Base-by-base conservation (phyloP, 202 grass and related monocot genomes). In the Digitaria exilis region DNA sequence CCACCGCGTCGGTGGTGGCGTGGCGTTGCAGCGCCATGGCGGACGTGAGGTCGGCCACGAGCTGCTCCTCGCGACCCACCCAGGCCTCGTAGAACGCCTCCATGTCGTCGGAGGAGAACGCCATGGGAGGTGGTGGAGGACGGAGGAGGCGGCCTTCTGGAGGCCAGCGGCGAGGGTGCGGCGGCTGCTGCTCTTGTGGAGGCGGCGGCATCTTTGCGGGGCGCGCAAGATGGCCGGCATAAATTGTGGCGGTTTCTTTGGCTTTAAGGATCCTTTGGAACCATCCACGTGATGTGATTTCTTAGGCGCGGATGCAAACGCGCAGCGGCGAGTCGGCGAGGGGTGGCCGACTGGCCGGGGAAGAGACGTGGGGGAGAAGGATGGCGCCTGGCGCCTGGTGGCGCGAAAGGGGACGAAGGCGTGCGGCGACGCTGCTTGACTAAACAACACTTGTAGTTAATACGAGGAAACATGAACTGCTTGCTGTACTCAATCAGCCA, bases 71-170 rank as follows among this genome's bases (percentile, higher is more conserved):
- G 41, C 87, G 85, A 0, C 10, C 1, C 16, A 90, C 56, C 92
- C 92, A 97, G 29, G 79, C 45, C 10, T 77, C 87, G 75, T 89
- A 97, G 92, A 91, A 94, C 1, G 58, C 49, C 35, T 52, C 88
- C 92, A 94, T 97, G 28, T 90, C 80, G 22, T 66, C 63, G 17
- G 61, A n/a, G n/a, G n/a, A 5, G 37, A 37, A 46, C 32, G 58
- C 62, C 79, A 86, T 66, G n/a, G n/a, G n/a, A n/a, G n/a, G n/a
- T n/a, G n/a, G n/a, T n/a, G n/a, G n/a, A n/a, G n/a, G n/a, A n/a
- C n/a, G n/a, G n/a, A n/a, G n/a, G n/a, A n/a, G n/a, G n/a, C n/a
- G n/a, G n/a, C n/a, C n/a, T n/a, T n/a, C n/a, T n/a, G n/a, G 28
- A 39, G 19, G 17, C n/a, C 19, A n/a, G n/a, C n/a, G 39, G 5